Conservation (phyloP, 176 grass and related monocot species). For the Aegilops bicornis region DNA sequence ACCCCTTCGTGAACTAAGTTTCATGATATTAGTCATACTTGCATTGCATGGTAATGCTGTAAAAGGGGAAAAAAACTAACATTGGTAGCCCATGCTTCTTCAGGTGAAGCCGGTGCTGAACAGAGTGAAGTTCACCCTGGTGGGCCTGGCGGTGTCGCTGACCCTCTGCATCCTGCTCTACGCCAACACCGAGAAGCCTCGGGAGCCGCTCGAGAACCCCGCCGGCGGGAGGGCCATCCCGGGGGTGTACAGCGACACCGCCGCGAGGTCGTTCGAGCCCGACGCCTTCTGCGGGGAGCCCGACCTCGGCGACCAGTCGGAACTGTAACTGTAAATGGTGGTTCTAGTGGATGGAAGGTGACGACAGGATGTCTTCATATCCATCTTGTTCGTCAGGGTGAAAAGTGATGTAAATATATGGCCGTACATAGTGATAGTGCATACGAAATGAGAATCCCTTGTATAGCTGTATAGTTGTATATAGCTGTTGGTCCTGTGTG, state of each 20-base stretch:
- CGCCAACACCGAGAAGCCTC: slow-evolving; percentile 54
- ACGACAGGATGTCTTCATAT: background rate
- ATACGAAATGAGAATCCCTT: background rate
- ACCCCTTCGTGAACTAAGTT: background rate
- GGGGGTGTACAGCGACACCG: slow-evolving; percentile 61
- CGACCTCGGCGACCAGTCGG: slow-evolving; percentile 47
- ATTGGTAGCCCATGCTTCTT: background rate
- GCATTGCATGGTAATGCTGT: background rate
- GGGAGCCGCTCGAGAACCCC: slow-evolving; percentile 35
- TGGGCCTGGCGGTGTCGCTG: slow-evolving; percentile 77
- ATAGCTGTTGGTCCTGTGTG: background rate
- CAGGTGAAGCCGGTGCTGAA: slow-evolving; percentile 93
- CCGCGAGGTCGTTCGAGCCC: slow-evolving; percentile 86
- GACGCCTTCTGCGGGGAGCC: slow-evolving; percentile 89
- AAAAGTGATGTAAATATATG: slow-evolving; percentile 34
- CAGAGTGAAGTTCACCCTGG: slow-evolving; percentile 86
- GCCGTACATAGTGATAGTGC: background rate
- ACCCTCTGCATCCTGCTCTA: slow-evolving; percentile 73
- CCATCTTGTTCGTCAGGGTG: background rate
- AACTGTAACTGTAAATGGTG: background rate
- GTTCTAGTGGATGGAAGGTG: background rate
- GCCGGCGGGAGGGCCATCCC: slow-evolving; percentile 41
- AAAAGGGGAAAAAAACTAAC: background rate
- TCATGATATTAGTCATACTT: background rate
- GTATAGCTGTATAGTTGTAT: background rate